Percentiles rank a stretch among this genome's conserved stretches.
phyloP scores from a whole-genome alignment of 257 asterid genomes.

The Solanum peruvianum region DNA sequence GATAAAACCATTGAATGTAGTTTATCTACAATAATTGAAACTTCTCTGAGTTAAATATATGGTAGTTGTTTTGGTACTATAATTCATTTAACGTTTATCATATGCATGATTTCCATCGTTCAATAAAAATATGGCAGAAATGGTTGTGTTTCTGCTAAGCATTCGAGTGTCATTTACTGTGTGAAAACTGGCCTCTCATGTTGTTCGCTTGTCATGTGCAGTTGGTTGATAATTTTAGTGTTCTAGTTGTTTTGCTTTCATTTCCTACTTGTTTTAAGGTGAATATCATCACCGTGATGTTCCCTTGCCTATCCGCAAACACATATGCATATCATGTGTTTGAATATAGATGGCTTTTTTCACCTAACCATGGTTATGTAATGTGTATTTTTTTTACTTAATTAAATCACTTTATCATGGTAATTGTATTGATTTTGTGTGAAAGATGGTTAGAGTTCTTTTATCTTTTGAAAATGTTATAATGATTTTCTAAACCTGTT shows the following conservation, averaged over 20 bases:
- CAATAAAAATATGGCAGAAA: background rate
- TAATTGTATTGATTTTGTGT: background rate
- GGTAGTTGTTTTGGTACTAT: background rate
- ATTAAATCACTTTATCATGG: background rate
- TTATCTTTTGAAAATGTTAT: no score
- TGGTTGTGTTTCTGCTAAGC: background rate
- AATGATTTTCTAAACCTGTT: no score
- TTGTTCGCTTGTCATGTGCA: background rate
- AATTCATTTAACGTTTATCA: background rate
- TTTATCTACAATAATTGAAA: background rate
- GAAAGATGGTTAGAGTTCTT: background rate
- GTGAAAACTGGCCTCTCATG: background rate
- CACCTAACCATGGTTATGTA: background rate
- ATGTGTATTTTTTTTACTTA: background rate
- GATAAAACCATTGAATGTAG: background rate
- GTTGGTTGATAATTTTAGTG: background rate
- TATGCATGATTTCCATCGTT: background rate
- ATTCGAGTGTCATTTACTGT: background rate
- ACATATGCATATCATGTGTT: no score
- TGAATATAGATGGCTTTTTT: no score
- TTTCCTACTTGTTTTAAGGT: no score
- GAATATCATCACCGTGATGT: no score
- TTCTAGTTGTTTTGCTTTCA: background rate
- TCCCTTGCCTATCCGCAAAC: no score
- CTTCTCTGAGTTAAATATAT: background rate